Evolutionary conservation across 2,329 filamentous ascomycete genomes (phyloP), one percentile per base, ranked within the genome.

Genomic region (Corinectria fuckeliana): DNA sequence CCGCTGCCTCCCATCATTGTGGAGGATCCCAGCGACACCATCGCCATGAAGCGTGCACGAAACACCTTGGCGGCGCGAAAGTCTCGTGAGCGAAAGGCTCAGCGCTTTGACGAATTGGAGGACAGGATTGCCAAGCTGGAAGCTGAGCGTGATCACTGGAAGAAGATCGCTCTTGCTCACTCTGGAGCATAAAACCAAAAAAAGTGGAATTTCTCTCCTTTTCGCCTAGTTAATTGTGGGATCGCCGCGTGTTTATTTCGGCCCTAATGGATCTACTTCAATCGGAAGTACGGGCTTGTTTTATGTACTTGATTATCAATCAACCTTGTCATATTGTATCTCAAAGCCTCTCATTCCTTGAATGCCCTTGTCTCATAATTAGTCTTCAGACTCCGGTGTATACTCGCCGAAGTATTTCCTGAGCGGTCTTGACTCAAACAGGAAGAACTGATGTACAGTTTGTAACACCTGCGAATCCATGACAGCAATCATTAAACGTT

Each of bases 11-110:
- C 89, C 6, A 93, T 97, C 74, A 80, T 90, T 61, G 85, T 93
- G 34, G 86, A 89, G 25, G 91, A 97, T 68, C 85, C 88, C 1
- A 79, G 69, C 39, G 93, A 97, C 71, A 85, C 85, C 9, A 75
- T 90, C n/a, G 92, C 92, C 18, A 86, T 93, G 83, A 97, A 97
- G 88, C 91, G 94, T 75, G 93, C 93, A 50, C 90, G 93, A 67
- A 98, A 97, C 76, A 96, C 93, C 8, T 85, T 96, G 75, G 94
- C 94, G 16, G 94, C 94, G 70, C 92, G 94, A 67, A 97, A 97
- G 80, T 97, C 93, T 60, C 89, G 94, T 51, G 89, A 92, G 72
- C 89, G 92, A 66, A 97, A 97, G 81, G 88, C 91, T 57, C 84
- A 90, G 74, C 86, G 89, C 68, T 82, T 94, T 61, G 88, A 91